phyloP scores from a whole-genome alignment of 371 early-diverging fungal species.

The Funneliformis caledonium region DNA sequence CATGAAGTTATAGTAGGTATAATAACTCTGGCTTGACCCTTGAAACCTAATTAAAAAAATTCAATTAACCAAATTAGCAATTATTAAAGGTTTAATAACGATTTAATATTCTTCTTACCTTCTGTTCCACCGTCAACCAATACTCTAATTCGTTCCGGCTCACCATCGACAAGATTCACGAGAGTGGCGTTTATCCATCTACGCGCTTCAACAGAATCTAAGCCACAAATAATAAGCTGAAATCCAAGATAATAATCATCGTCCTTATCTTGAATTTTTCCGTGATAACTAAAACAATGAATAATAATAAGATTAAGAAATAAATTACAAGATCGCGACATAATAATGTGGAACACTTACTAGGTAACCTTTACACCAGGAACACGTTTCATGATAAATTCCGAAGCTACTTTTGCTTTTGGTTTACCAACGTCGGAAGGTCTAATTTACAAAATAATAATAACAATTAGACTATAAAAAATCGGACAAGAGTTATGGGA shows the following conservation, averaged over 20 bases:
- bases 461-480: neutral
- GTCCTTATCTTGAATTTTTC: slow-evolving; percentile 94
- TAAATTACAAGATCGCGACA: slow-evolving; percentile 24
- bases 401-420: slow-evolving; percentile 89
- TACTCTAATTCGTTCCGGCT: slow-evolving; percentile 78
- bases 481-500: neutral
- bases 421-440: slow-evolving; percentile 80
- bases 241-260: slow-evolving; percentile 90
- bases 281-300: slow-evolving; percentile 61
- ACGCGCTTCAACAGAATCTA: slow-evolving; percentile 95
- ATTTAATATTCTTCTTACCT: slow-evolving; percentile 51
- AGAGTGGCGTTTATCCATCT: slow-evolving; percentile 96
- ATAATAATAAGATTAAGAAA: neutral
- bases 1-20: slow-evolving; percentile 81
- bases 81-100: neutral
- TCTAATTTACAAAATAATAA: slow-evolving; percentile 45
- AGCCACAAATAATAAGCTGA: slow-evolving; percentile 87
- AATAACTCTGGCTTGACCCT: slow-evolving; percentile 93
- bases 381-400: slow-evolving; percentile 84
- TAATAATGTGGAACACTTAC: slow-evolving; percentile 52
- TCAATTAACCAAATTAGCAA: neutral
- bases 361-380: slow-evolving; percentile 82
- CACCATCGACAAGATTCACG: slow-evolving; percentile 74
- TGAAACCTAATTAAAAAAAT: slow-evolving; percentile 62
- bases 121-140: slow-evolving; percentile 96